Evolutionary conservation across 768 basidiomycete genomes (phyloP).

Genomic region (Termitomyces sp.): DNA sequence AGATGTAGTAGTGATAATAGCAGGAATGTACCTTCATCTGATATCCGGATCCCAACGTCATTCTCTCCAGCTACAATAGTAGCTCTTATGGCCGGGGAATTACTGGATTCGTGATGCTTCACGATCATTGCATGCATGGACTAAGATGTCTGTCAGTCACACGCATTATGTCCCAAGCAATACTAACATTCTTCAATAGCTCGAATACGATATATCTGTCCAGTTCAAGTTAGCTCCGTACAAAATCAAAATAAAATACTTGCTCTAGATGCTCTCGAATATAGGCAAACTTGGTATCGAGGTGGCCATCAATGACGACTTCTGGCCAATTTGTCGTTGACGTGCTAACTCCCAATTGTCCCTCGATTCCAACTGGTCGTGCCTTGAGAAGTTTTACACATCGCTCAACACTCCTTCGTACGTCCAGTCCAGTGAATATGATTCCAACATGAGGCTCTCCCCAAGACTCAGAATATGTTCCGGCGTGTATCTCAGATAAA

Average conservation of each 20-base stretch:
- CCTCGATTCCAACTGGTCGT: conserved; percentile 39
- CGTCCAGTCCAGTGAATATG: conserved; percentile 70
- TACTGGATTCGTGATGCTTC: conserved; percentile 36
- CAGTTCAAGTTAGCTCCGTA: not conserved
- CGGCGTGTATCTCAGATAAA: conserved; percentile 53
- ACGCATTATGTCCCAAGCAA: not conserved
- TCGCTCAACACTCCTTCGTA: conserved; percentile 64
- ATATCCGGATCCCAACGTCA: conserved; percentile 76
- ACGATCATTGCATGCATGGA: conserved; percentile 65
- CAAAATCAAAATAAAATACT: conserved; percentile 15
- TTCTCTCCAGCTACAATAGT: conserved; percentile 74
- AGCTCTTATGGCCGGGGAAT: conserved; percentile 57
- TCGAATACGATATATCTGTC: conserved; percentile 82
- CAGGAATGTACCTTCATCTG: conserved; percentile 67
- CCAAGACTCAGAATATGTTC: conserved; percentile 25
- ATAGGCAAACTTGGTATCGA: conserved; percentile 69
- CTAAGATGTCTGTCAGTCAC: conserved; percentile 27
- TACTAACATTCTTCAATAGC: conserved; percentile 77
- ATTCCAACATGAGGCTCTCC: conserved; percentile 73
- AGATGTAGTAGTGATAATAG: not conserved
- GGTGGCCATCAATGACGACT: conserved; percentile 68
- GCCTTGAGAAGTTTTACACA: conserved; percentile 54
- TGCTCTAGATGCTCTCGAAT: conserved; percentile 86
- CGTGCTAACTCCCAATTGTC: conserved; percentile 23
- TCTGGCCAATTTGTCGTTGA: conserved; percentile 44